A percentile compares a stretch with the other conserved stretches of the same genome.
Evolutionary conservation across 805 yeast genomes (phyloP).

Genomic region (Blastobotrys chiropterorum): DNA sequence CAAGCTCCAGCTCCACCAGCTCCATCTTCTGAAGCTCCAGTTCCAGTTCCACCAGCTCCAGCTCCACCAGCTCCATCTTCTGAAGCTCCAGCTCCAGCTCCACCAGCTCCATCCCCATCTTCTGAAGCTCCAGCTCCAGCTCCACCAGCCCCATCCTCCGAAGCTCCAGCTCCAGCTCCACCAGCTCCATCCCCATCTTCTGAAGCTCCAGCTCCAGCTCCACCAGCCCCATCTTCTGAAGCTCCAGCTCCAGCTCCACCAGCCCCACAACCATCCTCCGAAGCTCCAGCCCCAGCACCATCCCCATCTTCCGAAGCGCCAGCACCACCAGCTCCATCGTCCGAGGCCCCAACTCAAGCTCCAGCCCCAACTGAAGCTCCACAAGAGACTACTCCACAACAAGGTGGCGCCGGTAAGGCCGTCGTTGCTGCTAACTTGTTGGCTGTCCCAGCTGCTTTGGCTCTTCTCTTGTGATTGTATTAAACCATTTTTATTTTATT

Average conservation of each 20-base stretch:
- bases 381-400: background rate
- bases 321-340: background rate
- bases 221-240: background rate
- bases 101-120: background rate
- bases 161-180: conserved; percentile 1
- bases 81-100: background rate
- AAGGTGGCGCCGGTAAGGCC: background rate
- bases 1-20: conserved; percentile 1
- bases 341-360: too few relatives aligned
- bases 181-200: too few relatives aligned
- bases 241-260: background rate
- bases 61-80: background rate
- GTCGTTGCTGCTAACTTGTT: background rate
- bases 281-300: background rate
- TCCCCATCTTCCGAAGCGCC: background rate
- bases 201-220: background rate
- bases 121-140: conserved; percentile 1
- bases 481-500: background rate
- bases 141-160: background rate
- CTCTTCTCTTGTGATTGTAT: background rate
- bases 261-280: background rate
- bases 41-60: background rate
- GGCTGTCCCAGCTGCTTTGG: background rate
- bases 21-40: conserved; percentile 1
- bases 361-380: background rate